Evolutionary conservation across 208 protist species (phyloP), one percentile per base, ranked within the genome.

Genomic region (Tritrichomonas musculus): DNA sequence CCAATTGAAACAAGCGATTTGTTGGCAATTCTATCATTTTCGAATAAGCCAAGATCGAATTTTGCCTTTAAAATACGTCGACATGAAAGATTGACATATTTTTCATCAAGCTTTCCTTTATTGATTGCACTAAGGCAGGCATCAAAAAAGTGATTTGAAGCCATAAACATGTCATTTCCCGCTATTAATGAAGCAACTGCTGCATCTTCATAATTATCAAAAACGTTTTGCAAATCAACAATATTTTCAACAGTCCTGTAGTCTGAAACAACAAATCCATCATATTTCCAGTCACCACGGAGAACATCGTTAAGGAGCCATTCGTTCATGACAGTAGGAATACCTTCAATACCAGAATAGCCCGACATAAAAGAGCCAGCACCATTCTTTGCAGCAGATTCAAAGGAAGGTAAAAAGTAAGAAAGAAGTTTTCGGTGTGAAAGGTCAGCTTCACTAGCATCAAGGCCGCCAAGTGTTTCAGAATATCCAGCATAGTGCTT

Each of bases 401-500:
- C 1, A 82, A 96, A 96, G 33, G 95, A 88, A 72, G 93, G 94
- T 22, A 95, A 33, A 65, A 93, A 95, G 93, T 95, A 95, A 41
- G 95, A 93, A 33, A 55, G 93, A 64, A 96, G 49, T 30, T 93
- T 73, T 13, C 92, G 1, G 36, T 93, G 88, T 36, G 94, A 94
- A n/a, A 96, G 92, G 49, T 53, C 93, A 25, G 92, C 84, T 39
- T 93, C 92, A 92, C 93, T 93, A 73, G 94, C 82, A 92, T 96
- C 95, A 14, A 72, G 77, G 22, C 95, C 95, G 1, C 72, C 94
- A n/a, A 64, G 65, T 25, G 94, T 93, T 64, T 94, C 60, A 11
- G 93, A 82, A 82, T 96, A 96, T n/a, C 94, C 95, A 33, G 95
- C 82, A 75, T 95, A 96, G 93, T 96, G 95, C 93, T 96, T 96